Conservation (phyloP, 1,139 yeast species). For the Geotrichum cucujoidarum region DNA sequence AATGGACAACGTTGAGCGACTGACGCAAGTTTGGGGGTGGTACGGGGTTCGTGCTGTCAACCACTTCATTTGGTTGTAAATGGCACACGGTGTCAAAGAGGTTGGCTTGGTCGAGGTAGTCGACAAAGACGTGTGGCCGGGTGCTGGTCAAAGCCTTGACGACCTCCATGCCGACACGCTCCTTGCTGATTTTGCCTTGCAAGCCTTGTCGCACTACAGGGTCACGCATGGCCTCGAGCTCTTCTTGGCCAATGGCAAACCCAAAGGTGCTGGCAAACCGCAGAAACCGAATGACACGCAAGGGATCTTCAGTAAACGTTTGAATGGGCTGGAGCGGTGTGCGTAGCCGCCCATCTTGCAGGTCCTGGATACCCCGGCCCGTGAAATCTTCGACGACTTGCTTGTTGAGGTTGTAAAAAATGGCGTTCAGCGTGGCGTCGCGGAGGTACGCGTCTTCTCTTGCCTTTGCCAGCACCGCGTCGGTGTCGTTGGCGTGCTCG, state of each 20-base stretch:
- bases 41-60: too few species aligned
- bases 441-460: slow-evolving; percentile 86
- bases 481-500: slow-evolving; percentile 31
- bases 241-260: slow-evolving; percentile 56
- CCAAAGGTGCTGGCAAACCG: slow-evolving; percentile 80
- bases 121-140: slow-evolving; percentile 61
- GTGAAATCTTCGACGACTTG: slow-evolving; percentile 79
- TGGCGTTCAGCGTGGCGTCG: slow-evolving; percentile 88
- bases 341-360: slow-evolving; percentile 62
- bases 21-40: too few species aligned
- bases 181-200: slow-evolving; percentile 73
- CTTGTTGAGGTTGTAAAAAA: slow-evolving; percentile 74
- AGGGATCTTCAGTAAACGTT: slow-evolving; percentile 90
- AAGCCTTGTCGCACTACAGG: slow-evolving; percentile 56
- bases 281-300: slow-evolving; percentile 75
- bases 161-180: slow-evolving; percentile 83
- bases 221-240: slow-evolving; percentile 62
- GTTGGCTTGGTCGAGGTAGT: slow-evolving; percentile 50
- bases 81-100: slow-evolving; percentile 35
- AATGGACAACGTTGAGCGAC: neutral
- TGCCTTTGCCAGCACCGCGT: slow-evolving; percentile 93
- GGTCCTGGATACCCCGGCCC: slow-evolving; percentile 64
- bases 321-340: slow-evolving; percentile 83
- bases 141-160: slow-evolving; percentile 64
- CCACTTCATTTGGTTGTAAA: neutral